Evolutionary conservation across 208 protist species (phyloP), one percentile per base, ranked within the genome.

Genomic region (Strigomonas oncopelti): DNA sequence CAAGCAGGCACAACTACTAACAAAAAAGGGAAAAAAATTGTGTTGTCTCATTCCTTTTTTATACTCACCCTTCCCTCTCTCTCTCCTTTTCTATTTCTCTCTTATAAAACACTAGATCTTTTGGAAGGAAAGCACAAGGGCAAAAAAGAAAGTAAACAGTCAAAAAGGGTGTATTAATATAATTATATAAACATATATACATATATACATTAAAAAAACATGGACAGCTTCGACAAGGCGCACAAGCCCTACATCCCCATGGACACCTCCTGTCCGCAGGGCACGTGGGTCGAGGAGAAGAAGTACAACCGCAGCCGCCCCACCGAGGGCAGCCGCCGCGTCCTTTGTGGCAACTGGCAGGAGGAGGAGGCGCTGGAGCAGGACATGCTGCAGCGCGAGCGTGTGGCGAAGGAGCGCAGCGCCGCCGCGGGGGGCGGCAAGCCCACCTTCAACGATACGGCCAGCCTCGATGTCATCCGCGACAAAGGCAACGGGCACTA

Each of bases 281-380:
- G 90, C 0, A 89, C 77, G 36, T 95, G 90, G 90, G 78, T 95
- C 5, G 87, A 95, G 61, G 90, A 95, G 72, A 90, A 90, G 64
- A 82, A 82, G n/a, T 95, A 93, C 81, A 95, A 95, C 74, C 84
- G 78, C 53, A 65, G 63, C 36, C 84, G 90, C 0, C 87, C 78
- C 54, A 79, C 78, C 67, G 66, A 53, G 29, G 59, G 63, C 52
- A 63, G 74, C 4, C 78, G 80, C n/a, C 86, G 84, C 24, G 90
- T 95, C n/a, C 77, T 95, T 36, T 95, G 83, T 58, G 90, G 90
- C 11, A 95, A 95, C 74, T 95, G 90, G 90, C 83, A 91, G 53
- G 90, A 95, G 57, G 87, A 95, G 51, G 71, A 84, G 48, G 78
- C 65, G 9, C 81, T 95, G 25, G 90, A 90, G 74, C 77, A 80